Base-by-base conservation (phyloP, 208 protist species). In the Crithidia sp. region DNA sequence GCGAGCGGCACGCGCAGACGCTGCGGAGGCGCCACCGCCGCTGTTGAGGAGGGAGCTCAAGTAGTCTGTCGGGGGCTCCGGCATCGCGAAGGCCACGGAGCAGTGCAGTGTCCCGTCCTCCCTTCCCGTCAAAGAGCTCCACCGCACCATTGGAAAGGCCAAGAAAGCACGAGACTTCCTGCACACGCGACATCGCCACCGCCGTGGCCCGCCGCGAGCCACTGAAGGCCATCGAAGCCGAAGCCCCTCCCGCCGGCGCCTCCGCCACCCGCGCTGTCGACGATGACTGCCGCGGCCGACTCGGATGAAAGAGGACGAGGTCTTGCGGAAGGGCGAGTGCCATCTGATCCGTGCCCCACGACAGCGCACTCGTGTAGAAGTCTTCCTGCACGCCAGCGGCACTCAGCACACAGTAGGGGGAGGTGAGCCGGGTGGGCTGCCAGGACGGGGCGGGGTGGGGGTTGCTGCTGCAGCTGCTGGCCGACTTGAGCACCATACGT, bases 291-390 rank as follows among this genome's bases (percentile, higher is more conserved):
- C 80, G 78, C n/a, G 88, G 88, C 16, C 80, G 64, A 17, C 68
- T 80, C 2, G 84, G 88, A 60, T 86, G 82, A 61, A 96, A 92
- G 9, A 96, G 57, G 19, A 96, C 81, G 44, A 96, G 71, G 60
- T 92, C 79, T 37, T 90, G 71, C 52, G 74, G 76, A 47, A 96
- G 74, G 9, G 84, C 84, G 17, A 96, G 76, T 0, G 81, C 91
- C 47, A 94, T 76, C 69, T 81, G 82, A 16, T 86, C 71, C 13
- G 72, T 71, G 7, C 91, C 91, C 88, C 89, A 96, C 9, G 91
- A 93, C 6, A 96, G 65, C 19, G 77, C 81, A 17, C 76, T 84
- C 10, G 89, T 90, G 78, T 96, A 96, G 68, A 85, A 96, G 69
- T 96, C 91, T 65, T 93, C 87, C 52, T 83, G 76, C 67, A 92